A percentile compares a stretch with the other conserved stretches of the same genome.
Evolutionary conservation across 1,284 basidiomycete species (phyloP).

Genomic region (Pyrrhoderma lamaoense): DNA sequence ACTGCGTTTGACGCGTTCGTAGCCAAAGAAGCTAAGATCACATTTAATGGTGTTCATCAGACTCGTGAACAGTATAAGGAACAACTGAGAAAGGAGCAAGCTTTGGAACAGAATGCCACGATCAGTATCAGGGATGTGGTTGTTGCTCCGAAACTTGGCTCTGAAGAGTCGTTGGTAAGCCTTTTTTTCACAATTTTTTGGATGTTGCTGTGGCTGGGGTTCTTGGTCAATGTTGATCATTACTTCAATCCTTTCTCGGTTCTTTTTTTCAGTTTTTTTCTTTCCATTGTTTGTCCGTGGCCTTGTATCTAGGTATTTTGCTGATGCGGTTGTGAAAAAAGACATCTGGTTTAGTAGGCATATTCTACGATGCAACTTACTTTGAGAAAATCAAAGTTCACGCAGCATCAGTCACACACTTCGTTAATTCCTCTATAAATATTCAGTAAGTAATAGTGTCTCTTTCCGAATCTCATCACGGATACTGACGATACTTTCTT

Average conservation of each 20-base stretch:
- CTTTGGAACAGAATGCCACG: slow-evolving; percentile 24
- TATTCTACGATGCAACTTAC: slow-evolving; percentile 15
- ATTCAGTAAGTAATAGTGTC: slow-evolving; percentile 15
- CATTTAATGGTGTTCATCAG: slow-evolving; percentile 26
- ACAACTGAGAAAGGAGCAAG: slow-evolving; percentile 24
- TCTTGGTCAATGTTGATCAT: too few relatives aligned
- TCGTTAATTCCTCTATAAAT: slow-evolving; percentile 13
- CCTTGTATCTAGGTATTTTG: too few relatives aligned
- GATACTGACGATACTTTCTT: too few relatives aligned
- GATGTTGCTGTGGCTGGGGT: too few relatives aligned
- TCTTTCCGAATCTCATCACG: too few relatives aligned
- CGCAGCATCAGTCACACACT: slow-evolving; percentile 11
- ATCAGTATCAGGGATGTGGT: slow-evolving; percentile 22
- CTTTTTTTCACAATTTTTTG: too few relatives aligned
- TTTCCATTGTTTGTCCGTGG: too few relatives aligned
- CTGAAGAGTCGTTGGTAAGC: slow-evolving; percentile 7
- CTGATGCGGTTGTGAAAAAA: too few relatives aligned
- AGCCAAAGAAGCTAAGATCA: slow-evolving; percentile 24
- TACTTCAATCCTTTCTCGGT: too few relatives aligned
- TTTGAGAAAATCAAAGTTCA: slow-evolving; percentile 13
- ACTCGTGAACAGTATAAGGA: slow-evolving; percentile 28
- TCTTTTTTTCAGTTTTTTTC: too few relatives aligned
- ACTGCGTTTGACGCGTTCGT: slow-evolving; percentile 25
- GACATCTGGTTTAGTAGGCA: slow-evolving; percentile 10
- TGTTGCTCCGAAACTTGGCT: slow-evolving; percentile 5